Base-by-base conservation (phyloP, 78 protist species). In the Pelomyxa schiedti region DNA sequence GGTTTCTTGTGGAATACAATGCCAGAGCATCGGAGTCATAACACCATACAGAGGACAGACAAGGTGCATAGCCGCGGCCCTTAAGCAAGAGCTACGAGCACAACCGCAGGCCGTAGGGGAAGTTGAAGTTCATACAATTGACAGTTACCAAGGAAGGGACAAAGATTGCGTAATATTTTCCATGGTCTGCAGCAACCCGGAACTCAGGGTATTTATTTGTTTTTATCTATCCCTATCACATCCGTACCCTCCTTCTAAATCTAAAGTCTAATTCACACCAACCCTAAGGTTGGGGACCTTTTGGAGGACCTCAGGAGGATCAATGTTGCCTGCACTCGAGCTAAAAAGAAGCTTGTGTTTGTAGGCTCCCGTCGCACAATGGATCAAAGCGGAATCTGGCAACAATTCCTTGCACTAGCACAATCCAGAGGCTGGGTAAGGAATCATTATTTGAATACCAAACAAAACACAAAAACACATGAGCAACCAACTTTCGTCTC, bases 321-420 rank as follows among this genome's bases (percentile, higher is more conserved):
- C 30, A 89, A 89, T 43, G 93, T 89, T 9, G 93, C 93, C 26
- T 9, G 81, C 24, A 89, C 93, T 2, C 82, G 93, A 1, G 90
- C 93, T 28, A 75, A 80, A 53, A 6, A 0, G 6, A 89, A 89
- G 74, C 66, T 85, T 8, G 26, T 88, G 1, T 32, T 85, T 22
- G 35, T 88, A 7, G 93, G 93, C 28, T 73, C 76, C 22, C 7
- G 7, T 1, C 9, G 36, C 28, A 72, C 79, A 6, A 16, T 73
- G 37, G 8, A 9, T 9, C 64, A 22, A 36, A n/a, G 28, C 70
- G n/a, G 9, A 9, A n/a, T 66, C 64, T 9, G 24, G 29, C 37
- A n/a, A 36, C 24, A 66, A 36, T 66, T 66, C 70, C 24, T 66
- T 22, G 30, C 24, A 9, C 8, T 66, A 9, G 8, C 37, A 9